Conservation (phyloP, 495 filamentous ascomycete genomes). For the Daldinia caldariorum region DNA sequence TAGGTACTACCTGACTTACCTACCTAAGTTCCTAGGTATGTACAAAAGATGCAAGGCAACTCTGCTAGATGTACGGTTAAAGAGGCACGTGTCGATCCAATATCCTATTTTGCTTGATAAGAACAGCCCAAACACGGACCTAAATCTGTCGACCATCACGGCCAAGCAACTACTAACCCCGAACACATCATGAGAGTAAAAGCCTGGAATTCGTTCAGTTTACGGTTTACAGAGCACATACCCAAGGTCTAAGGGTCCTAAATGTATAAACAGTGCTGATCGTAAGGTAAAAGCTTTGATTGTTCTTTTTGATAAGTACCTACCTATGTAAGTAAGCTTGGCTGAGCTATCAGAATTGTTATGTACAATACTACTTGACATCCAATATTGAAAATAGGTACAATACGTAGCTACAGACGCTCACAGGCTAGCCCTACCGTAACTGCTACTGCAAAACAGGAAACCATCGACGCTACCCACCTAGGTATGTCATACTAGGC, state of each 20-base stretch:
- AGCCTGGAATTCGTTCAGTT: neutral
- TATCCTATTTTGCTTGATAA: conserved; percentile 2
- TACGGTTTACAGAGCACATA: neutral
- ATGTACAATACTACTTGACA: neutral
- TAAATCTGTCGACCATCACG: neutral
- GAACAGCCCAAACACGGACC: neutral
- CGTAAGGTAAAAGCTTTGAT: conserved; percentile 6
- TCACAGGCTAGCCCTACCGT: conserved; percentile 36
- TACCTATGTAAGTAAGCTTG: neutral
- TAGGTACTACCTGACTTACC: too few species aligned
- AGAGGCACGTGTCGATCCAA: conserved; percentile 18
- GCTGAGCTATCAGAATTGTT: neutral
- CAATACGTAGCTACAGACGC: conserved; percentile 7
- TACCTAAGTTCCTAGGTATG: too few species aligned
- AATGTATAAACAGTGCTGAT: conserved; percentile 12
- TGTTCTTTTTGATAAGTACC: neutral
- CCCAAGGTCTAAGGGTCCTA: neutral
- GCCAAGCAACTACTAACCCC: neutral
- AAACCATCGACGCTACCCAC: conserved; percentile 26
- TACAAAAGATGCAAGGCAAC: conserved; percentile 22
- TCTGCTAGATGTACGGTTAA: neutral
- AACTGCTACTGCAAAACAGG: conserved; percentile 12
- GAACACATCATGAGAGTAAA: neutral
- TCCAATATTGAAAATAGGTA: neutral
- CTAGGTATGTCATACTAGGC: too few species aligned